Percentiles rank a stretch among this genome's conserved stretches.
Evolutionary conservation across 176 grass and related monocot genomes (phyloP).

Genomic region (Cenchrus purpureus): DNA sequence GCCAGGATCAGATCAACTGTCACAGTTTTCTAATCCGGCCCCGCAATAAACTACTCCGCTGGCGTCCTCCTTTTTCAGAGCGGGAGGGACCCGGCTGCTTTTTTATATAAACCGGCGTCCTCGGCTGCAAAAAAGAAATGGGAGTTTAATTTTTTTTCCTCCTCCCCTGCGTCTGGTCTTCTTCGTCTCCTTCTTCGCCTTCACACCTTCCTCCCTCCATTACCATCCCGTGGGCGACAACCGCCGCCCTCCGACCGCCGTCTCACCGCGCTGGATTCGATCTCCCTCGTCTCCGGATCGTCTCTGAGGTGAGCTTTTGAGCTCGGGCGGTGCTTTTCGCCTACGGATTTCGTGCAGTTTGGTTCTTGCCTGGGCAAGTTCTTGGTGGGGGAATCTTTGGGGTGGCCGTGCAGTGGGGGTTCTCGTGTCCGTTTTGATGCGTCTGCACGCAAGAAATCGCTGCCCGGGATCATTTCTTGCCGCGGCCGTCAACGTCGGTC

Average conservation of each 20-base stretch:
- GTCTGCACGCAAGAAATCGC: slow-evolving; percentile 52
- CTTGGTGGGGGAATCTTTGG: slow-evolving; percentile 46
- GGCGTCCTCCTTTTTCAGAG: slow-evolving; percentile 16
- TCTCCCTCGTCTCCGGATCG: not conserved
- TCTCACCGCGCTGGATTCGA: not conserved
- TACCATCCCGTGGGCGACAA: slow-evolving; percentile 19
- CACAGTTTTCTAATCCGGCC: not conserved
- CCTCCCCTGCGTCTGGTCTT: slow-evolving; percentile 20
- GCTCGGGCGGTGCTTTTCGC: not conserved
- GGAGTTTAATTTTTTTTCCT: not conserved
- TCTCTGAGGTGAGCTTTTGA: slow-evolving; percentile 24
- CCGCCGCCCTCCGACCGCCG: slow-evolving; percentile 13
- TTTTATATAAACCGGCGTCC: slow-evolving; percentile 30
- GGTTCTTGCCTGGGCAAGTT: slow-evolving; percentile 8
- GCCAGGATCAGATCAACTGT: not conserved
- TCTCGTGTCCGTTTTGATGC: slow-evolving; percentile 22
- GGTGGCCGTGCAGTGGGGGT: slow-evolving; percentile 5
- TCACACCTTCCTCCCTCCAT: slow-evolving; percentile 38
- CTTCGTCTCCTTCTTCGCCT: slow-evolving; percentile 28
- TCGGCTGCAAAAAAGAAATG: slow-evolving; percentile 12
- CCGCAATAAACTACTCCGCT: slow-evolving; percentile 6
- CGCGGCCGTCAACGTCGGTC: slow-evolving; percentile 32
- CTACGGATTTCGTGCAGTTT: not conserved
- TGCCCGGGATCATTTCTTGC: slow-evolving; percentile 23
- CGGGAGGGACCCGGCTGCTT: slow-evolving; percentile 20